Conservation (phyloP, 306 rosid species). For the Begonia loranthoides region DNA sequence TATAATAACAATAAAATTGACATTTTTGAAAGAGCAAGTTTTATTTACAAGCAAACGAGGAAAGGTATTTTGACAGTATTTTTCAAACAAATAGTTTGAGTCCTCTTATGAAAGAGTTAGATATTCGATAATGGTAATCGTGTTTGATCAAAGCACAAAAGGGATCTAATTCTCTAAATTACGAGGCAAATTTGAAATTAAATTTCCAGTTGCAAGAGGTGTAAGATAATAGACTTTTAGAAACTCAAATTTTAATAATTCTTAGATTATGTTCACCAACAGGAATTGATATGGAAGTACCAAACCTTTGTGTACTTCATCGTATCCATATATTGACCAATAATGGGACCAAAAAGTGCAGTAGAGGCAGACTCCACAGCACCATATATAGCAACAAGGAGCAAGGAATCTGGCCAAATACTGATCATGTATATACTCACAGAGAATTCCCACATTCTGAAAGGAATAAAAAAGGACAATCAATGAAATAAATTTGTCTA, state of each 20-base stretch:
- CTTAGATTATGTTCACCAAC: neutral
- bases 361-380: constrained; percentile 73
- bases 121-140: no score
- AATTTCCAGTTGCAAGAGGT: no score
- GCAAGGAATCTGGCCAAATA: constrained; percentile 80
- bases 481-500: neutral
- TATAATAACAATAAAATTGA: no score
- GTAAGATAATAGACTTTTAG: neutral
- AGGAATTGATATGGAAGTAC: neutral
- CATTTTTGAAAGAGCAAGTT: no score
- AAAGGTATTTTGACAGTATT: no score
- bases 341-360: constrained; percentile 62
- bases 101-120: no score
- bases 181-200: no score
- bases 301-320: constrained; percentile 50
- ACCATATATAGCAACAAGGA: constrained; percentile 80
- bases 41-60: no score
- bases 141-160: no score
- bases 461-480: neutral
- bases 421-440: constrained; percentile 83
- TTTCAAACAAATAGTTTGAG: no score
- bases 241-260: neutral
- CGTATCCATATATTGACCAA: constrained; percentile 67
- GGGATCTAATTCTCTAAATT: no score
- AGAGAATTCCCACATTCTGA: constrained; percentile 98